These are phyloP conservation scores for Penicillium brasilianum DNA, from an alignment of 2,329 filamentous ascomycete genomes.

Conservation along the genomic window DNA sequence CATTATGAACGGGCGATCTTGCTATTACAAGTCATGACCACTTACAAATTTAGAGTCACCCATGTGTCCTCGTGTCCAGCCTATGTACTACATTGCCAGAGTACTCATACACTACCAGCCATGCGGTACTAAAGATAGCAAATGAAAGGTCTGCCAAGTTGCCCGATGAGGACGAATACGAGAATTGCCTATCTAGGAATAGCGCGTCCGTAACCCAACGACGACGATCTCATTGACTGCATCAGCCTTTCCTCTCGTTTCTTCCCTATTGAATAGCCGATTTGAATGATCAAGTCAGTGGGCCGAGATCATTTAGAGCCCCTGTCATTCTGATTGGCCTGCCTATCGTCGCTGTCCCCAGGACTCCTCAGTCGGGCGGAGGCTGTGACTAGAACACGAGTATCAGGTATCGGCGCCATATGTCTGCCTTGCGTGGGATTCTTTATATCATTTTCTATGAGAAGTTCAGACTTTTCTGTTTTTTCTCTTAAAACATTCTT, in stretches of 20 bases:
- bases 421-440: slow-evolving; percentile 1
- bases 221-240: slow-evolving; percentile 2
- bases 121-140: not conserved
- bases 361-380: slow-evolving; percentile 3
- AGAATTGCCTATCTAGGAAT: slow-evolving; percentile 27
- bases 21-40: not conserved
- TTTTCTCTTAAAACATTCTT: not conserved
- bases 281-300: not conserved
- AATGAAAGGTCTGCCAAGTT: not conserved
- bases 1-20: not conserved
- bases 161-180: slow-evolving; percentile 25
- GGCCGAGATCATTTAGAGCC: no score
- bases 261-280: not conserved
- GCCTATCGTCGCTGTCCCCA: not conserved
- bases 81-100: not conserved
- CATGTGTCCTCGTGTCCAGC: not conserved
- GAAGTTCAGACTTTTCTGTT: not conserved
- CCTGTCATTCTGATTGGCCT: not conserved
- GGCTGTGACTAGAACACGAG: slow-evolving; percentile 1
- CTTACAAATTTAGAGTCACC: not conserved
- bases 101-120: not conserved
- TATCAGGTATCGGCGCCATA: not conserved
- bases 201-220: slow-evolving; percentile 16
- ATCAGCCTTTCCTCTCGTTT: slow-evolving; percentile 1
- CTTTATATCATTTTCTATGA: not conserved